Conservation (phyloP, 2,329 filamentous ascomycete genomes). For the Xylariaceae sp. region DNA sequence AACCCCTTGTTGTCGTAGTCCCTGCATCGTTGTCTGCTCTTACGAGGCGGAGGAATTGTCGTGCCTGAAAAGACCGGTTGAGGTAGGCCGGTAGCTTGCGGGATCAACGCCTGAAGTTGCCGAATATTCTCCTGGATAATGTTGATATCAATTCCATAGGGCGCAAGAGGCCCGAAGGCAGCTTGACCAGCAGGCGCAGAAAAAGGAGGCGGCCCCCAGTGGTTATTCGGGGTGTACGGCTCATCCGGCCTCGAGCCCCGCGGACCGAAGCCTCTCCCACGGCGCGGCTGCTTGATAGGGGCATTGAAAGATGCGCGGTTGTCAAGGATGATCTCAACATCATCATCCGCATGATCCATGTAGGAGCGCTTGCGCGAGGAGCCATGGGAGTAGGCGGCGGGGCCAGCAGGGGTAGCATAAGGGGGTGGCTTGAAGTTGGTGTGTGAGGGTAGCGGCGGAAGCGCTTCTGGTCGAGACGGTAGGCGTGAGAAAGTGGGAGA, state of each 20-base stretch:
- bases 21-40: constrained; percentile 52
- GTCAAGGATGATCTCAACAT: constrained; percentile 33
- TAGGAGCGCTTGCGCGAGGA: constrained; percentile 51
- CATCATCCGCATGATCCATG: constrained; percentile 47
- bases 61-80: constrained; percentile 28
- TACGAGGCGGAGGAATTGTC: constrained; percentile 22
- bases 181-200: constrained; percentile 6
- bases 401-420: constrained; percentile 10
- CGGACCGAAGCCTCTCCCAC: constrained; percentile 40
- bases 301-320: constrained; percentile 30
- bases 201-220: constrained; percentile 16
- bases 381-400: constrained; percentile 15
- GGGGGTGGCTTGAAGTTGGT: constrained; percentile 9
- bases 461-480: constrained; percentile 16
- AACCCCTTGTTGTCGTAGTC: constrained; percentile 72
- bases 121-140: constrained; percentile 60
- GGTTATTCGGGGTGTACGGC: constrained; percentile 28
- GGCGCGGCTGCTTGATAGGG: constrained; percentile 56
- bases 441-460: constrained; percentile 9
- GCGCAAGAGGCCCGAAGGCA: constrained; percentile 23
- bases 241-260: constrained; percentile 36
- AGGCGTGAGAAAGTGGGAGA: not conserved
- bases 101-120: constrained; percentile 57
- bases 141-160: constrained; percentile 52
- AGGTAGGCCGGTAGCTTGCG: constrained; percentile 37